These are phyloP conservation scores for Ceratocystis colombiana DNA, from an alignment of 2,329 filamentous ascomycete genomes.

Conservation along the genomic window DNA sequence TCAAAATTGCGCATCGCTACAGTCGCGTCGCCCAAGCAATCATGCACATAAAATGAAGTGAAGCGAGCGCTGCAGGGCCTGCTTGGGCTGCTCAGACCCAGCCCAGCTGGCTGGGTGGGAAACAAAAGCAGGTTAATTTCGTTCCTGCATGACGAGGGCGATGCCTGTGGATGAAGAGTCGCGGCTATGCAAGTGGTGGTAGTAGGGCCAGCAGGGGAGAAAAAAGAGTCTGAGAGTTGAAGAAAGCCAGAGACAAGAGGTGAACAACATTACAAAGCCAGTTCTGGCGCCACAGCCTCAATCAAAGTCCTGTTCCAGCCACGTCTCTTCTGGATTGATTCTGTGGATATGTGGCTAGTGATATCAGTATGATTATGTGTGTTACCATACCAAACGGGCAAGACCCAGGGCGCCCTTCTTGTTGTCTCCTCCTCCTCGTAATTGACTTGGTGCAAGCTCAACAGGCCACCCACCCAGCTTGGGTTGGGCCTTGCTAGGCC, in stretches of 20 bases:
- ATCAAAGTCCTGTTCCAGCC: not conserved
- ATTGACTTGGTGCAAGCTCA: too few relatives aligned
- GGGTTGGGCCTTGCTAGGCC: too few relatives aligned
- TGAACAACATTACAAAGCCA: not conserved
- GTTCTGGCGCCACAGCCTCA: not conserved
- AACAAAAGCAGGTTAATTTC: slow-evolving; percentile 6
- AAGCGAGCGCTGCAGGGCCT: not conserved
- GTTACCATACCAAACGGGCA: not conserved
- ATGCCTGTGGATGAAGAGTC: not conserved
- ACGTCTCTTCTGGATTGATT: not conserved
- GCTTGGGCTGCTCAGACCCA: not conserved
- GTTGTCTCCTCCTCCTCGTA: too few relatives aligned
- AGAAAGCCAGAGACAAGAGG: not conserved
- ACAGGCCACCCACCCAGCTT: too few relatives aligned
- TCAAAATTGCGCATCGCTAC: not conserved
- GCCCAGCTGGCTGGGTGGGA: slow-evolving; percentile 4
- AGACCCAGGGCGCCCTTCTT: too few relatives aligned
- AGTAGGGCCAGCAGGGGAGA: not conserved
- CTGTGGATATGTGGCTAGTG: not conserved
- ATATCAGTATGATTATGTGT: not conserved
- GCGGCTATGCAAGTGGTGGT: too few relatives aligned
- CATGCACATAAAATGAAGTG: not conserved
- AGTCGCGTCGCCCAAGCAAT: slow-evolving; percentile 12
- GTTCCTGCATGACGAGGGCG: slow-evolving; percentile 10
- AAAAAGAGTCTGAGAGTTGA: not conserved